These are phyloP conservation scores for Theobroma grandiflorum DNA, from an alignment of 441 rosid species.

Conservation along the genomic window DNA sequence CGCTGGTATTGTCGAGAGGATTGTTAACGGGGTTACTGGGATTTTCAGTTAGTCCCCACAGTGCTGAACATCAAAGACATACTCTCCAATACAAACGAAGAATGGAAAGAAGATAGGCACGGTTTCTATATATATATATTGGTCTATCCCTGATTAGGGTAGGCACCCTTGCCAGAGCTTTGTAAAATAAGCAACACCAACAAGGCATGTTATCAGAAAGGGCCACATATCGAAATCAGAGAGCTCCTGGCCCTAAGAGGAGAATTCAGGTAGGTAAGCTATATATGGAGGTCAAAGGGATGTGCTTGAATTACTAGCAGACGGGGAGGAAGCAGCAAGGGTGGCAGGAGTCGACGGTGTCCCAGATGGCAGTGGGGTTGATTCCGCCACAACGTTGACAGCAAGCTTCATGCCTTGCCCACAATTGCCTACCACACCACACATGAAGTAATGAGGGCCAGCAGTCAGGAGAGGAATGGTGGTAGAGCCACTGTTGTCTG, in stretches of 20 bases:
- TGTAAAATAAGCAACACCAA: not conserved
- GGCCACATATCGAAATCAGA: not conserved
- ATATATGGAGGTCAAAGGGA: too few species aligned
- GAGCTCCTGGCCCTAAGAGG: not conserved
- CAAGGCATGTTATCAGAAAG: not conserved
- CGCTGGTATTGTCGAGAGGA: not conserved
- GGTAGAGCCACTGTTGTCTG: constrained; percentile 73
- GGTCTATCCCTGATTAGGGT: not conserved
- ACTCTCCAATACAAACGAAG: not conserved
- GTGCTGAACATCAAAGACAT: too few species aligned
- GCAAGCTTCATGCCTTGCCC: constrained; percentile 78
- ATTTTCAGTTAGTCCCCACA: not conserved
- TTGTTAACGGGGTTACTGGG: not conserved
- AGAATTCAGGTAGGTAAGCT: not conserved
- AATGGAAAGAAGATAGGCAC: not conserved
- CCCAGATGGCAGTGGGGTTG: constrained; percentile 31
- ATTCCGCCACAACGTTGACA: constrained; percentile 40
- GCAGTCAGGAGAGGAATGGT: constrained; percentile 60
- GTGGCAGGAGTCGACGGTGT: too few species aligned
- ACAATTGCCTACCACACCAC: constrained; percentile 62
- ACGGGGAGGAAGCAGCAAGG: not conserved
- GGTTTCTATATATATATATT: not conserved
- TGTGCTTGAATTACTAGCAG: not conserved
- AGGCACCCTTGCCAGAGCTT: not conserved
- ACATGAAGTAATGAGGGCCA: constrained; percentile 75